A percentile compares a stretch with the other conserved stretches of the same genome.
These are phyloP conservation scores for Rubia occidens DNA, from an alignment of 305 asterid species.

Conservation along the genomic window DNA sequence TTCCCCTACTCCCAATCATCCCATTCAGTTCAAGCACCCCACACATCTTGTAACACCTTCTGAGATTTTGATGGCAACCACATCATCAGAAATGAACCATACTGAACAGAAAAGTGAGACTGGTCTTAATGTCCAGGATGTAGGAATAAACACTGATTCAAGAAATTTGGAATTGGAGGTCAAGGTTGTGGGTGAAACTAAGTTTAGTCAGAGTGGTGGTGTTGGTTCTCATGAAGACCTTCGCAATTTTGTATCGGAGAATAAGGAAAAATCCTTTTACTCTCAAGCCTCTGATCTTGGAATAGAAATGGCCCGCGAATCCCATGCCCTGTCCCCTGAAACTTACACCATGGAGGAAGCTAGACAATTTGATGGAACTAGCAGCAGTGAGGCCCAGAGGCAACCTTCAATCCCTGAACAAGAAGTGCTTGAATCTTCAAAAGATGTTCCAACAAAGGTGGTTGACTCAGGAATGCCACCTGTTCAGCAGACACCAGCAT, in stretches of 20 bases:
- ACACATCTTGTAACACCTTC: constrained; percentile 91
- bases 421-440: constrained; percentile 36
- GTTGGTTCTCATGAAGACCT: constrained; percentile 42
- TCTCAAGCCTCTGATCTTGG: constrained; percentile 89
- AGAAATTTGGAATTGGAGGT: constrained; percentile 57
- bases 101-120: constrained; percentile 46
- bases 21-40: constrained; percentile 71
- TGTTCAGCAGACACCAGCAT: constrained; percentile 38
- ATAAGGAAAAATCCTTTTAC: constrained; percentile 57
- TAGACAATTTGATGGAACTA: constrained; percentile 44
- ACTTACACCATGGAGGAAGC: constrained; percentile 46
- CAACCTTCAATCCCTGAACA: constrained; percentile 38
- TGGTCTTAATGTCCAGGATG: constrained; percentile 55
- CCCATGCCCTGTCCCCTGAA: constrained; percentile 48
- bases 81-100: constrained; percentile 55
- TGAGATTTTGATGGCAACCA: constrained; percentile 69
- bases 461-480: constrained; percentile 33
- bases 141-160: constrained; percentile 35
- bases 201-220: constrained; percentile 42
- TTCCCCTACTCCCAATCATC: constrained; percentile 38
- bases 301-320: constrained; percentile 65
- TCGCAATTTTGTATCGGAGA: constrained; percentile 44
- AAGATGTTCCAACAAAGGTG: constrained; percentile 35
- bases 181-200: constrained; percentile 58
- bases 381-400: constrained; percentile 31